phyloP scores from a whole-genome alignment of 352 stramenopile genomes.

The Globisporangium heterothallicum region DNA sequence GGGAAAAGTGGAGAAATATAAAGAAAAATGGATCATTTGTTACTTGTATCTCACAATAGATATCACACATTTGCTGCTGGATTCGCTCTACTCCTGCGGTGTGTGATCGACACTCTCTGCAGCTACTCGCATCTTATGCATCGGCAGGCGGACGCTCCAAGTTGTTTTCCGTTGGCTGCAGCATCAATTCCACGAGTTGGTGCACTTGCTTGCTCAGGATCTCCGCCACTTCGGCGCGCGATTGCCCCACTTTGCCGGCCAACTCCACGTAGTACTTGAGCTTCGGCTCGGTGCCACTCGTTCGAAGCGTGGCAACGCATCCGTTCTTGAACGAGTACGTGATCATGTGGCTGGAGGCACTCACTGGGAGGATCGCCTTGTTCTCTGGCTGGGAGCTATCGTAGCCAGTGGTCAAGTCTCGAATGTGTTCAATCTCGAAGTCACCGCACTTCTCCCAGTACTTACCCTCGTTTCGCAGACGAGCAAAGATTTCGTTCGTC shows the following conservation, averaged over 20 bases:
- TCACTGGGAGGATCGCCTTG: constrained; percentile 89
- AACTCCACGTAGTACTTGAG: constrained; percentile 99
- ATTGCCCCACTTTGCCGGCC: constrained; percentile 57
- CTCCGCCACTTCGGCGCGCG: constrained; percentile 46
- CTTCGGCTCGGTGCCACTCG: constrained; percentile 98
- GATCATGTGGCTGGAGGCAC: constrained; percentile 94
- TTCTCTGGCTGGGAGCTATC: constrained; percentile 86
- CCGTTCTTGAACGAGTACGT: constrained; percentile 96
- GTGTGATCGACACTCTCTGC: background rate
- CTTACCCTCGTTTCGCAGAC: constrained; percentile 87
- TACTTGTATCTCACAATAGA: constrained; percentile 9
- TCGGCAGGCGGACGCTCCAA: constrained; percentile 48
- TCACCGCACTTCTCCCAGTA: constrained; percentile 83
- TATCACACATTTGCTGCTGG: constrained; percentile 3
- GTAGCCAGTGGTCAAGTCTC: constrained; percentile 87
- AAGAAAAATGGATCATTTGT: constrained; percentile 8
- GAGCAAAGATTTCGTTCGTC: constrained; percentile 87
- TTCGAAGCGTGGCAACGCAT: constrained; percentile 94
- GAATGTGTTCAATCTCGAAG: constrained; percentile 73
- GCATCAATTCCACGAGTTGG: constrained; percentile 76
- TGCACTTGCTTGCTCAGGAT: constrained; percentile 62
- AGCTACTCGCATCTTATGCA: no score
- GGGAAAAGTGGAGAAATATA: constrained; percentile 16
- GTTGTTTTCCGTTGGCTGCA: constrained; percentile 76
- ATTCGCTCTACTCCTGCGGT: background rate